Conservation (phyloP, 176 grass and related monocot genomes). For the Bromus sterilis region DNA sequence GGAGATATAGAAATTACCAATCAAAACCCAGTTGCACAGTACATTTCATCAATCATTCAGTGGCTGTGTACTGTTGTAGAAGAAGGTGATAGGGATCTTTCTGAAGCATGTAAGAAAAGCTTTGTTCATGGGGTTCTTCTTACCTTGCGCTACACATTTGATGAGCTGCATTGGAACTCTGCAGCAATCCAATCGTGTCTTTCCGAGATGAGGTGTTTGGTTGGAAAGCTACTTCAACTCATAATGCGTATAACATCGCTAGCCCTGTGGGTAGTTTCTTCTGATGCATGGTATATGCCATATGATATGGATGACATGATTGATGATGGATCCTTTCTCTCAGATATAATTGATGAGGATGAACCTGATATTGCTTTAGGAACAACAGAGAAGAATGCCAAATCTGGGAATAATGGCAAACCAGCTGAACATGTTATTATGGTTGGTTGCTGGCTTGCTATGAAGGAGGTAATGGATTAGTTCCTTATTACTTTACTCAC, state of each 20-base stretch:
- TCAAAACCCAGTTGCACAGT: conserved; percentile 57
- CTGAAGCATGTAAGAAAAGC: conserved; percentile 82
- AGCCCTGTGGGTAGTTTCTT: conserved; percentile 92
- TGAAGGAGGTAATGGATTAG: conserved; percentile 81
- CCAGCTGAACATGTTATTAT: conserved; percentile 80
- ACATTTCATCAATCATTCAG: conserved; percentile 70
- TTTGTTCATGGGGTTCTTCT: conserved; percentile 96
- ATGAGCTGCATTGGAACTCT: conserved; percentile 92
- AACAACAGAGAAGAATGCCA: conserved; percentile 30
- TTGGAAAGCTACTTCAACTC: conserved; percentile 87
- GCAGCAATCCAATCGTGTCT: conserved; percentile 44
- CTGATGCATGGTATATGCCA: conserved; percentile 87
- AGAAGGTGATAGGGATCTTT: conserved; percentile 81
- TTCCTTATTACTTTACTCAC: background rate
- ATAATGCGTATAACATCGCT: conserved; percentile 81
- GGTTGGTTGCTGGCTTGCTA: conserved; percentile 98
- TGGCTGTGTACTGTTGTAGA: conserved; percentile 76
- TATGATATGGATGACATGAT: conserved; percentile 80
- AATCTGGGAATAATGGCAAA: conserved; percentile 48
- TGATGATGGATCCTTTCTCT: conserved; percentile 61
- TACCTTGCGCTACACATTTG: conserved; percentile 90
- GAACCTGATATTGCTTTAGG: conserved; percentile 30
- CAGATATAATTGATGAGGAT: conserved; percentile 51
- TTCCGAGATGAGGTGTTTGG: conserved; percentile 58
- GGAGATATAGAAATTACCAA: conserved; percentile 26